These are phyloP conservation scores for Aristolochia fimbriata DNA, from an alignment of 164 flowering plant species.

Conservation along the genomic window DNA sequence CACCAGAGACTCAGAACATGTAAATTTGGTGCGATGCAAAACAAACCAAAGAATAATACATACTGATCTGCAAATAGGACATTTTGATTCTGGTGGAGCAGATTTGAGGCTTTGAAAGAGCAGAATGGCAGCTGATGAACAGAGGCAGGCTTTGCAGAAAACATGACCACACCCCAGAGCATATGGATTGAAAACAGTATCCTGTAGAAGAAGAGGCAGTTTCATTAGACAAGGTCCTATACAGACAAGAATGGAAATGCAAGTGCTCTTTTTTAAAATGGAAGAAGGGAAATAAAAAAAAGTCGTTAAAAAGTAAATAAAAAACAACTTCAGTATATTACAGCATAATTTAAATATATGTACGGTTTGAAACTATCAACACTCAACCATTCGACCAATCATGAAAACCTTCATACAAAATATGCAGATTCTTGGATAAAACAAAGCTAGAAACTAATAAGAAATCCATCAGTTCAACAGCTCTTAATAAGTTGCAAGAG, in stretches of 20 bases:
- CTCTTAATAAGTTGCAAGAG: too few species aligned
- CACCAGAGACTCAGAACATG: too few species aligned
- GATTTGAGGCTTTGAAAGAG: constrained; percentile 59
- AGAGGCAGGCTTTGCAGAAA: constrained; percentile 77
- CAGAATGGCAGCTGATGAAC: constrained; percentile 74
- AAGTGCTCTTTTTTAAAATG: too few species aligned
- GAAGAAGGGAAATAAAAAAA: too few species aligned
- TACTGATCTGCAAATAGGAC: constrained; percentile 89
- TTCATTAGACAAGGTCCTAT: not conserved
- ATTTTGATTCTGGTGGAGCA: constrained; percentile 49
- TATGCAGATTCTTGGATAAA: not conserved
- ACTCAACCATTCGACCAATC: not conserved
- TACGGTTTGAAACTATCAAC: too few species aligned
- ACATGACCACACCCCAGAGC: constrained; percentile 85
- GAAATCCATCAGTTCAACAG: too few species aligned
- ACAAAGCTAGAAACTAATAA: not conserved
- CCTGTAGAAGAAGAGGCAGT: constrained; percentile 28
- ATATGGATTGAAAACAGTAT: constrained; percentile 67
- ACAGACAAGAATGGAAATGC: not conserved
- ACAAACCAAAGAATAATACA: constrained; percentile 3
- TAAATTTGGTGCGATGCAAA: not conserved
- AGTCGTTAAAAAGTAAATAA: too few species aligned
- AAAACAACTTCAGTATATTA: not conserved
- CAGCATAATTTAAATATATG: not conserved
- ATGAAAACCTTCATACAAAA: not conserved